These are phyloP conservation scores for Typha latifolia DNA, from an alignment of 176 grass and related monocot genomes.

Conservation along the genomic window DNA sequence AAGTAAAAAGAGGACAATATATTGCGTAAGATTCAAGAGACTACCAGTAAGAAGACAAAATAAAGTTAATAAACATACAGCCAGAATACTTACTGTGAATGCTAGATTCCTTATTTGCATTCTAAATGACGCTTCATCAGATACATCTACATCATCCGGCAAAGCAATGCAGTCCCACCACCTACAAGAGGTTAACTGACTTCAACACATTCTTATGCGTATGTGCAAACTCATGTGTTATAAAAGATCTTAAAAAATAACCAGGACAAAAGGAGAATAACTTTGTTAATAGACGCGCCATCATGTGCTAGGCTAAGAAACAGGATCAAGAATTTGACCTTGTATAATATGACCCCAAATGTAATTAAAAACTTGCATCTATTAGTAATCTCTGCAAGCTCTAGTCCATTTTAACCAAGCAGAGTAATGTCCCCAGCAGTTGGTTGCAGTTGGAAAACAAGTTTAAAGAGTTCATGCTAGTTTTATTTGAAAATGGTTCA, in stretches of 20 bases:
- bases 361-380: too few species aligned
- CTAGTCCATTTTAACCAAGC: too few species aligned
- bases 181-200: conserved; percentile 34
- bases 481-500: too few species aligned
- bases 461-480: too few species aligned
- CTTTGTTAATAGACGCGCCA: not conserved
- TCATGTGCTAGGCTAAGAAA: too few species aligned
- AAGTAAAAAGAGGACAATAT: not conserved
- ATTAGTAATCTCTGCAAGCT: too few species aligned
- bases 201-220: not conserved
- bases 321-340: too few species aligned
- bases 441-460: too few species aligned
- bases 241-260: not conserved
- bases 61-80: conserved; percentile 4
- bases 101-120: conserved; percentile 72
- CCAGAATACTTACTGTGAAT: conserved; percentile 44
- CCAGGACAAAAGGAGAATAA: not conserved
- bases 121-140: conserved; percentile 71
- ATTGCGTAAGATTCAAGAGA: not conserved
- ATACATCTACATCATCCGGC: conserved; percentile 68
- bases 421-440: too few species aligned
- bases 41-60: not conserved
- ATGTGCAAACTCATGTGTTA: not conserved
- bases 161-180: conserved; percentile 97
- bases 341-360: too few species aligned